phyloP scores from a whole-genome alignment of 805 yeast species.

The Candida alai region DNA sequence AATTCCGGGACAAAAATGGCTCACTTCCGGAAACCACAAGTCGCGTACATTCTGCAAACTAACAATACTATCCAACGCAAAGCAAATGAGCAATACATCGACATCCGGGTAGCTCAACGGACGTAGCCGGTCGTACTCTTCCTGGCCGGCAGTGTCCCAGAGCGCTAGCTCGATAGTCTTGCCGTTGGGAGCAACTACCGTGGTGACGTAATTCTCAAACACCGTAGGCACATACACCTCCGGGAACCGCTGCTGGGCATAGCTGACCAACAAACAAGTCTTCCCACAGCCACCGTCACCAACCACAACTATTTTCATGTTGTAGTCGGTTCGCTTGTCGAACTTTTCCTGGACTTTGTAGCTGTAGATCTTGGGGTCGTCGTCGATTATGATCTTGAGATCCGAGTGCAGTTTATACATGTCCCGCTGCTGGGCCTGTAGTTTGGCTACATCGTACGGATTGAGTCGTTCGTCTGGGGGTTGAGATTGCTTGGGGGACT shows the following conservation, averaged over 20 bases:
- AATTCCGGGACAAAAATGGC: slow-evolving; percentile 74
- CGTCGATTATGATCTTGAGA: slow-evolving; percentile 29
- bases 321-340: slow-evolving; percentile 17
- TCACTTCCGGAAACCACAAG: slow-evolving; percentile 84
- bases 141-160: slow-evolving; percentile 93
- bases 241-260: slow-evolving; percentile 68
- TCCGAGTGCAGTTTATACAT: slow-evolving; percentile 18
- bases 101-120: slow-evolving; percentile 80
- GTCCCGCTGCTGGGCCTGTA: slow-evolving; percentile 20
- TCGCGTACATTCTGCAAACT: slow-evolving; percentile 72
- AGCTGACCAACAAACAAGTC: slow-evolving; percentile 68
- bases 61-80: slow-evolving; percentile 57
- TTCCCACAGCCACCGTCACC: slow-evolving; percentile 95
- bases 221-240: slow-evolving; percentile 75
- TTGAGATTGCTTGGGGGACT: slow-evolving; percentile 2
- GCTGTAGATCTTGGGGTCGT: slow-evolving; percentile 34
- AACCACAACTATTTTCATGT: slow-evolving; percentile 68
- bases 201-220: slow-evolving; percentile 72
- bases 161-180: slow-evolving; percentile 71
- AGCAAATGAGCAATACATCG: slow-evolving; percentile 71
- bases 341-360: slow-evolving; percentile 27
- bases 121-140: slow-evolving; percentile 75
- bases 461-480: slow-evolving; percentile 12
- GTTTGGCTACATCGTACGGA: slow-evolving; percentile 25
- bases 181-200: slow-evolving; percentile 66